Conservation (phyloP, 805 yeast species). For the Ogataea populi-albae region DNA sequence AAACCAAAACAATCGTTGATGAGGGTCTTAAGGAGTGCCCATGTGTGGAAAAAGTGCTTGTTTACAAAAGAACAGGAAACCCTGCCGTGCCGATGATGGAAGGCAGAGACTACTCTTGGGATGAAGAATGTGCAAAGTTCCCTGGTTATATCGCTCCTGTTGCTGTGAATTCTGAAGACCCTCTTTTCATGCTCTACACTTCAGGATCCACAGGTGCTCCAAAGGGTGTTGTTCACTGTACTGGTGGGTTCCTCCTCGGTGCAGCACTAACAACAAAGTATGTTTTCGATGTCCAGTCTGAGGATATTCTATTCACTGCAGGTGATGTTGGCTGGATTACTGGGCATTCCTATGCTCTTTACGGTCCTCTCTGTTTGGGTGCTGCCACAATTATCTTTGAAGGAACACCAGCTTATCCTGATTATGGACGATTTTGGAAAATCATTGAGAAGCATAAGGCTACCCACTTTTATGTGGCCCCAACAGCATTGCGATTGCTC, state of each 20-base stretch:
- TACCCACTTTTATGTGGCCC: conserved; percentile 96
- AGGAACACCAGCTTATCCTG: conserved; percentile 97
- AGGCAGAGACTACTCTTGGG: conserved; percentile 95
- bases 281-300: conserved; percentile 87
- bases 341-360: conserved; percentile 93
- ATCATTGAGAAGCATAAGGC: conserved; percentile 88
- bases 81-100: conserved; percentile 65
- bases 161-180: conserved; percentile 89
- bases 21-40: conserved; percentile 81
- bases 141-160: conserved; percentile 85
- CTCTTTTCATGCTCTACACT: conserved; percentile 90
- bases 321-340: conserved; percentile 99
- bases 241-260: conserved; percentile 93
- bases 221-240: conserved; percentile 94
- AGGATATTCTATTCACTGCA: conserved; percentile 89
- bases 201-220: conserved; percentile 99
- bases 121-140: conserved; percentile 77
- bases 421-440: conserved; percentile 94
- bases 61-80: conserved; percentile 83
- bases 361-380: conserved; percentile 89
- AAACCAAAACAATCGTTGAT: conserved; percentile 91
- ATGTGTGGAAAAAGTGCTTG: conserved; percentile 77
- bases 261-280: conserved; percentile 90
- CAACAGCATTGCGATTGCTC: conserved; percentile 92
- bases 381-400: conserved; percentile 92